phyloP scores from a whole-genome alignment of 1,284 basidiomycete genomes.

The Mycosarcoma mackinlayi region DNA sequence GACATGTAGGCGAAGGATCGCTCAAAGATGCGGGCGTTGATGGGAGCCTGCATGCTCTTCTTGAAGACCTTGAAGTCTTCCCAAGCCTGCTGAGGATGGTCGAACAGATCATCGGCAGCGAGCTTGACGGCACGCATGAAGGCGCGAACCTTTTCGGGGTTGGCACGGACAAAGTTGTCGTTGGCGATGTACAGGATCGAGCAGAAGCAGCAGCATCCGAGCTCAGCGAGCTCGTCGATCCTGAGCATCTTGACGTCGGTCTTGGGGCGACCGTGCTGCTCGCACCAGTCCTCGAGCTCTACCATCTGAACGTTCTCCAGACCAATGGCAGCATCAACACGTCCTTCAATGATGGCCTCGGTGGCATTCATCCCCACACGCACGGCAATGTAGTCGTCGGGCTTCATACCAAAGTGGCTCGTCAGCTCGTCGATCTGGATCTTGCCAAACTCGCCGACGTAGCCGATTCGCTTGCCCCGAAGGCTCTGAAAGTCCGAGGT shows the following conservation, averaged over 20 bases:
- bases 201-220: slow-evolving; percentile 69
- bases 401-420: slow-evolving; percentile 59
- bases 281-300: slow-evolving; percentile 69
- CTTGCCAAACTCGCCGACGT: slow-evolving; percentile 70
- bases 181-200: slow-evolving; percentile 65
- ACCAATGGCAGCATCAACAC: slow-evolving; percentile 69
- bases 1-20: slow-evolving; percentile 69
- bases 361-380: slow-evolving; percentile 70
- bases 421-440: slow-evolving; percentile 68
- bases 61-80: slow-evolving; percentile 67
- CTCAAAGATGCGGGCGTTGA: slow-evolving; percentile 64
- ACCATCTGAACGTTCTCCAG: slow-evolving; percentile 69
- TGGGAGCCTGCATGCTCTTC: slow-evolving; percentile 65
- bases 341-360: slow-evolving; percentile 68
- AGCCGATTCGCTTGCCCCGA: slow-evolving; percentile 69
- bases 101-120: slow-evolving; percentile 67
- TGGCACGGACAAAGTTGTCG: slow-evolving; percentile 57
- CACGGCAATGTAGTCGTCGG: slow-evolving; percentile 69
- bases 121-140: slow-evolving; percentile 70
- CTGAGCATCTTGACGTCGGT: slow-evolving; percentile 69
- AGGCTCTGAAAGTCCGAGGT: slow-evolving; percentile 68
- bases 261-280: slow-evolving; percentile 62
- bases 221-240: slow-evolving; percentile 68
- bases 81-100: slow-evolving; percentile 68
- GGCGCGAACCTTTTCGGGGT: slow-evolving; percentile 67